Evolutionary conservation across 805 yeast genomes (phyloP).

Genomic region (Starmerella kuoi): DNA sequence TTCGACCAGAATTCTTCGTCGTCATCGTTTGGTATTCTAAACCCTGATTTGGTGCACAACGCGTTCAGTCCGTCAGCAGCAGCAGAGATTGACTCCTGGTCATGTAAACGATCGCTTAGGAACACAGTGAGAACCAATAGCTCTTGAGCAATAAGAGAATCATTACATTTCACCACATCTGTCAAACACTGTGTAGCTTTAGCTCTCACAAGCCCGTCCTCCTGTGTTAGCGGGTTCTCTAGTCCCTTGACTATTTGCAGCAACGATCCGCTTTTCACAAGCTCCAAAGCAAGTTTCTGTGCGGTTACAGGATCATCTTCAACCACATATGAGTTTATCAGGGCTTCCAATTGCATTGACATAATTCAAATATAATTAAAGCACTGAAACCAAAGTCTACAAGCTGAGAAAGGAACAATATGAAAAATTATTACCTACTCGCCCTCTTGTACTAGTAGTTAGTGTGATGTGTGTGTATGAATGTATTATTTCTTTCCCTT

Average conservation of each 20-base stretch:
- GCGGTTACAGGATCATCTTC: conserved; percentile 11
- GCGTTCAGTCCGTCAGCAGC: conserved; percentile 15
- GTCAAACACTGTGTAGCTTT: conserved; percentile 36
- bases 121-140: conserved; percentile 36
- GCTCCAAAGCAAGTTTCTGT: background rate
- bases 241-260: conserved; percentile 38
- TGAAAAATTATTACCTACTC: no score
- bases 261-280: conserved; percentile 12
- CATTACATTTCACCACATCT: conserved; percentile 28
- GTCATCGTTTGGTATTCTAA: background rate
- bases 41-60: background rate
- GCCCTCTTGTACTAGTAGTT: no score
- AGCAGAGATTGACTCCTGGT: conserved; percentile 5
- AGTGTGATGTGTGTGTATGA: no score
- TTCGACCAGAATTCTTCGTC: conserved; percentile 5
- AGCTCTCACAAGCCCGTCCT: conserved; percentile 40
- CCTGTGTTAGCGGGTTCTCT: conserved; percentile 53
- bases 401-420: no score
- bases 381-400: no score
- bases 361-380: no score
- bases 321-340: conserved; percentile 23
- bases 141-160: conserved; percentile 30
- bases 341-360: conserved; percentile 17
- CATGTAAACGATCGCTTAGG: conserved; percentile 42
- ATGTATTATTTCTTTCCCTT: no score